Evolutionary conservation across 2,329 filamentous ascomycete species (phyloP), one percentile per base, ranked within the genome.

Genomic region (Beauveria australis): DNA sequence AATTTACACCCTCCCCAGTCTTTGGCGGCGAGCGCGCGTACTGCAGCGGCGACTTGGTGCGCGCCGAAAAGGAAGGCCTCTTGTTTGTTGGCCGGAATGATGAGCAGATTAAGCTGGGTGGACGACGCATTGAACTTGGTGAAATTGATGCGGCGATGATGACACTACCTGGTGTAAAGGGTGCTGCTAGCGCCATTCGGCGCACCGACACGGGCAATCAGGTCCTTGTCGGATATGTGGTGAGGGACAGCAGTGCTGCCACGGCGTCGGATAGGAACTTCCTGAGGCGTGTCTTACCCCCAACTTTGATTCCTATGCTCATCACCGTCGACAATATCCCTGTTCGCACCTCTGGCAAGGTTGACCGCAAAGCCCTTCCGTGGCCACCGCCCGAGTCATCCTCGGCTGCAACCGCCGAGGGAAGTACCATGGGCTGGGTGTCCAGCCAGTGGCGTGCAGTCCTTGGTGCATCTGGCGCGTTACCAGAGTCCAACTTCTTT

Each of bases 41-140:
- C 51, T 63, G 65, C 43, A 69, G 66, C n/a, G 67, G 67, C 41
- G 67, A 69, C 33, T 46, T 68, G 30, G 67, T 69, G 2, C 62
- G 65, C 24, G 66, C 66, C 26, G 66, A 67, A 26, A 60, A 24
- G 9, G 56, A 66, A 3, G 67, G 67, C 6, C 61, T 64, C 12
- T 43, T 67, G 26, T 68, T 66, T 26, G 53, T 68, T 16, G 67
- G 69, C 26, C 67, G 68, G 6, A 67, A 67, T 40, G 68, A 71
- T 51, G 55, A 66, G n/a, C 67, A 70, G 53, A 66, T 70, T 59
- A 71, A 71, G 62, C 63, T 71, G 24, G 66, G 66, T 5, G 68
- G 69, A 0, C 66, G 69, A 5, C 65, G 69, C 28, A 59, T 69
- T 22, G 69, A 70, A 59, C 66, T 68, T 0, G 68, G 65, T 26